Evolutionary conservation across 768 basidiomycete species (phyloP).

Genomic region (Mycena capillaripes): DNA sequence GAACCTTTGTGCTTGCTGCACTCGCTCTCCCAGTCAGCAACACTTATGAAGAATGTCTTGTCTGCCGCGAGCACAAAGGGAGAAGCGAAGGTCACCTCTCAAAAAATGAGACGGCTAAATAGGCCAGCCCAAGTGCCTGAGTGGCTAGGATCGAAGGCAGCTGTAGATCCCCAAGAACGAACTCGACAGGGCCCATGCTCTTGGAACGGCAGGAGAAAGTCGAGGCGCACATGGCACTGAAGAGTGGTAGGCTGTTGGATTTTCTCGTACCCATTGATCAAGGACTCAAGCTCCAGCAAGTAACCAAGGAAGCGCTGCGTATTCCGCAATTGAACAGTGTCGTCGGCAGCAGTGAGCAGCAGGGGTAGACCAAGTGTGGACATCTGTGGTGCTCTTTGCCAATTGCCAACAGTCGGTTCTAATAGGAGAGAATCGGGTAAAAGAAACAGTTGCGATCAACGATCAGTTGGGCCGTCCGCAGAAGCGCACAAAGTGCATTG

Average conservation of each 20-base stretch:
- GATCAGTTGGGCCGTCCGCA: too few relatives aligned
- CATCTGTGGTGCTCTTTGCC: too few relatives aligned
- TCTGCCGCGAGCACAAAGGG: not conserved
- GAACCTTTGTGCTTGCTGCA: not conserved
- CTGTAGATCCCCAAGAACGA: not conserved
- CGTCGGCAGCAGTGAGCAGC: not conserved
- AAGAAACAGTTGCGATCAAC: too few relatives aligned
- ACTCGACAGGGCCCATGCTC: slow-evolving; percentile 1
- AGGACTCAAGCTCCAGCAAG: not conserved
- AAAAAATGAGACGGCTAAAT: not conserved
- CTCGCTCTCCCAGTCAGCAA: not conserved
- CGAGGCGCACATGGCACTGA: not conserved
- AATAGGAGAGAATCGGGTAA: too few relatives aligned
- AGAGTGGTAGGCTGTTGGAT: not conserved
- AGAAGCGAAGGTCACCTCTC: not conserved
- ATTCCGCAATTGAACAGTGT: not conserved
- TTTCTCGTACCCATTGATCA: not conserved
- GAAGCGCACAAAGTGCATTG: too few relatives aligned
- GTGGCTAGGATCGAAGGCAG: not conserved
- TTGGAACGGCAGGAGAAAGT: not conserved
- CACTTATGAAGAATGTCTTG: not conserved
- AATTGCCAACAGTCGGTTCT: too few relatives aligned
- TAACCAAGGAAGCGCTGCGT: not conserved
- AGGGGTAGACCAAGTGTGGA: too few relatives aligned
- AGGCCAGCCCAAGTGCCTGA: not conserved